These are phyloP conservation scores for Penicillium sp. DNA, from an alignment of 2,329 filamentous ascomycete genomes.

Conservation along the genomic window DNA sequence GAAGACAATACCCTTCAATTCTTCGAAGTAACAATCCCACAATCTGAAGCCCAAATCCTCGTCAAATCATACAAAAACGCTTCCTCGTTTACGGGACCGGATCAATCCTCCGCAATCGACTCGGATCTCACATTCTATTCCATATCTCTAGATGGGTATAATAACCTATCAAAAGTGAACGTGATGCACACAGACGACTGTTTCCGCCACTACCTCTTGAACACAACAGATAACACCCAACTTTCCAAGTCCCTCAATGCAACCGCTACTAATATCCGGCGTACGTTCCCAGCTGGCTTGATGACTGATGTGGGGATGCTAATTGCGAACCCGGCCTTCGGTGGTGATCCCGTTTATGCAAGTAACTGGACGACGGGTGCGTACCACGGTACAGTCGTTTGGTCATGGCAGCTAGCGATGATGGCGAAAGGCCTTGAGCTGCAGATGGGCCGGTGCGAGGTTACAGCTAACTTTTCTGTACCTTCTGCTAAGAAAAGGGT, in stretches of 20 bases:
- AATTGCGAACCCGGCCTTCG: constrained; percentile 62
- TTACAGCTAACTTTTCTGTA: constrained; percentile 5
- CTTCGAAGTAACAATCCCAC: constrained; percentile 53
- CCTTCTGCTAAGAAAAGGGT: neutral
- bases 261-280: constrained; percentile 57
- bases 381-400: constrained; percentile 66
- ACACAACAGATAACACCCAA: constrained; percentile 58
- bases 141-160: constrained; percentile 56
- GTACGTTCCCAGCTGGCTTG: constrained; percentile 60
- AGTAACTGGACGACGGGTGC: constrained; percentile 57
- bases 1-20: constrained; percentile 61
- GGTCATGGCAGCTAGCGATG: constrained; percentile 66
- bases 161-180: constrained; percentile 51
- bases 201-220: constrained; percentile 64
- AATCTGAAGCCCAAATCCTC: constrained; percentile 46
- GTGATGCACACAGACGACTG: constrained; percentile 66
- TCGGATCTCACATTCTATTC: constrained; percentile 56
- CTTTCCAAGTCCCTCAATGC: constrained; percentile 58
- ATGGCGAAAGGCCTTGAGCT: constrained; percentile 61
- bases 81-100: constrained; percentile 48
- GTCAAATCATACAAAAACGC: constrained; percentile 52
- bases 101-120: constrained; percentile 44
- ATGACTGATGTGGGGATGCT: constrained; percentile 58
- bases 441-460: constrained; percentile 56
- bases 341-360: constrained; percentile 48